Conservation (phyloP, 108 stramenopile species). For the Cyclotella kingstonii region DNA sequence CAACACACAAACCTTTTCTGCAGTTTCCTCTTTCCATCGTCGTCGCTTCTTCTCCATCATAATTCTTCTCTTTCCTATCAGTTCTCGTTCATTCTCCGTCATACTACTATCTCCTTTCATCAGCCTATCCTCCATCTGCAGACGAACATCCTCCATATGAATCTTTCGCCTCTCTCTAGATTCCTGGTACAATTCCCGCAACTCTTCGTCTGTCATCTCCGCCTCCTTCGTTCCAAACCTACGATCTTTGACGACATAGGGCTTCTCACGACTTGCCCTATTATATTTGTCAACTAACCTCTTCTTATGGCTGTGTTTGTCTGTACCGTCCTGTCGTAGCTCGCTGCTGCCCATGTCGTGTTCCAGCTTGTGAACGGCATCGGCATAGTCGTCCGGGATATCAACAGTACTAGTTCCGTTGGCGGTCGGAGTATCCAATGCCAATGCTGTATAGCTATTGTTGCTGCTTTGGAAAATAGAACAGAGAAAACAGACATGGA, state of each 20-base stretch:
- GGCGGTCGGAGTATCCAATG: too few species aligned
- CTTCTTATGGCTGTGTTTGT: too few species aligned
- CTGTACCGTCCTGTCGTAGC: not conserved
- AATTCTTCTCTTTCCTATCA: slow-evolving; percentile 9
- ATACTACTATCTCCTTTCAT: slow-evolving; percentile 11
- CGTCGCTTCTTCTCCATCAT: slow-evolving; percentile 7
- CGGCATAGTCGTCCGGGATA: slow-evolving; percentile 7
- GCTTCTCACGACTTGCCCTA: too few species aligned
- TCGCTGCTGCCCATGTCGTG: not conserved
- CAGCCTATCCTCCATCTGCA: not conserved
- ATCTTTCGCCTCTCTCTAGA: not conserved
- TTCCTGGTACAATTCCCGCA: not conserved
- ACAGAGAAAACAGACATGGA: too few species aligned
- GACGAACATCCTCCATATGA: slow-evolving; percentile 10
- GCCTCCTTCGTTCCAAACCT: too few species aligned
- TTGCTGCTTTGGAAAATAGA: not conserved
- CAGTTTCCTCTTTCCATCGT: not conserved
- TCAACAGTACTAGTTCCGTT: not conserved
- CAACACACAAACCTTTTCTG: slow-evolving; percentile 7
- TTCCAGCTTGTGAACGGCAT: slow-evolving; percentile 6
- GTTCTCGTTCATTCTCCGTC: not conserved
- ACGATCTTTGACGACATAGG: too few species aligned
- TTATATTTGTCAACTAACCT: too few species aligned
- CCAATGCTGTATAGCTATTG: too few species aligned
- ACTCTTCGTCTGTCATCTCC: slow-evolving; percentile 6